Base-by-base conservation (phyloP, 78 protist genomes). In the Polysphondylium violaceum region DNA sequence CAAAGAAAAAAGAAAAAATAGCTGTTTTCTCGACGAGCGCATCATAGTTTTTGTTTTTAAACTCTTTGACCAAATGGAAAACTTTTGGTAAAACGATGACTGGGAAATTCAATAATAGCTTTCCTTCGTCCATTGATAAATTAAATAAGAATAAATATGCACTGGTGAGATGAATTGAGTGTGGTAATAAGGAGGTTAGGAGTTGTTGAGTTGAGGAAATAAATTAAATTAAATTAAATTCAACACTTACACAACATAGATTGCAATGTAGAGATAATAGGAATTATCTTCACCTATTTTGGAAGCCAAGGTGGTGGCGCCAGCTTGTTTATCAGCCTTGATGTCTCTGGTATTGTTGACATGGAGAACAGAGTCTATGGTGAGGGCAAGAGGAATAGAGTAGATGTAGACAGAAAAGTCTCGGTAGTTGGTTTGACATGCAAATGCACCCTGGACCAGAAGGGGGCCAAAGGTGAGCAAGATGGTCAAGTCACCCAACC, bases 261-360 rank as follows among this genome's bases (percentile, higher is more conserved):
- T 67, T 12, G 14, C 17, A 23, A 43, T 14, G 55, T 38, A 79
- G 59, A 79, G 1, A 55, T 79, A 79, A 53, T 36, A 47, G 50
- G 65, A 79, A 47, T 25, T 5, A 17, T 60, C 51, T 25, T n/a
- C 36, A 21, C 94, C 94, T 12, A 88, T 5, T 21, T 51, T 58
- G 2, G 73, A 63, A 27, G 94, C 94, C 1, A 88, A 6, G 3
- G 94, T 88, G 17, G 19, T 21, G 41, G 68, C 86, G 17, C 43
- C 38, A 3, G 87, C 74, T 9, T 33, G 17, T 12, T 50, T 43
- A 61, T 88, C 94, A 41, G 76, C 25, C 59, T 43, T 29, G 21
- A 76, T 76, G 36, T 88, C 94, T 44, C 94, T 61, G 36, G 94
- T 76, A 36, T 88, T 88, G 50, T 88, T 88, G 0, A 75, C 63